Base-by-base conservation (phyloP, 768 basidiomycete genomes). In the Rubroboletus pulcherrimus region DNA sequence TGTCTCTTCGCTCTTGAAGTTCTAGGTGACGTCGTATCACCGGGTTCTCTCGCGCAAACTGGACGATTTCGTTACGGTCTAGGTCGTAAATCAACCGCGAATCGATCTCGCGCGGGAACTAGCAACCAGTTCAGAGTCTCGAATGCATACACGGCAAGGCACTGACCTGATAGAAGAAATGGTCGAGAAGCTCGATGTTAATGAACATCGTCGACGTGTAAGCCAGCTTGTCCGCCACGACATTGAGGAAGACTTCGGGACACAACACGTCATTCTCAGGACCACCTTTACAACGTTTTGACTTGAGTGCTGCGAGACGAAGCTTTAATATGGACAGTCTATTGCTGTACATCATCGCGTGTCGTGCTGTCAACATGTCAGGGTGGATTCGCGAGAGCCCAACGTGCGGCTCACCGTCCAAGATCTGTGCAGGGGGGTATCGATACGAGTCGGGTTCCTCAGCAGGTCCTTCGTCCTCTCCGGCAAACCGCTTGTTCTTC, bases 41-140 rank as follows among this genome's bases (percentile, higher is more conserved):
- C 0, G 96, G 97, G 68, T 99, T 98, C 79, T 99, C 96, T 44
- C 91, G 83, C 1, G 97, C 96, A 73, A 99, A 99, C 57, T 86
- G 84, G 33, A 87, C 75, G 40, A 98, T 93, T 70, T 98, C 93
- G 46, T 80, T 82, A 1, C 93, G 86, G 68, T 97, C 89, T n/a
- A 98, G 79, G 69, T 96, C 91, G 64, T 98, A 97, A 30, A 96
- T 79, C 48, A 99, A 74, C 26, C 94, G 82, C 21, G 92, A 91
- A 71, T 98, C 96, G 55, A 99, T 98, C 74, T 98, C 96, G 33
- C 96, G 86, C 58, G 97, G 96, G 78, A 99, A 98, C 91, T 97
- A 58, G 7, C 54, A 31, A 12, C 34, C 2, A n/a, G 53, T 24
- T 59, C 29, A 58, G 41, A 41, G 0, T n/a, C 21, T 11, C 21